Percentiles rank a stretch among this genome's conserved stretches.
phyloP scores from a whole-genome alignment of 2,329 filamentous ascomycete species.

The Colletotrichum navitas region DNA sequence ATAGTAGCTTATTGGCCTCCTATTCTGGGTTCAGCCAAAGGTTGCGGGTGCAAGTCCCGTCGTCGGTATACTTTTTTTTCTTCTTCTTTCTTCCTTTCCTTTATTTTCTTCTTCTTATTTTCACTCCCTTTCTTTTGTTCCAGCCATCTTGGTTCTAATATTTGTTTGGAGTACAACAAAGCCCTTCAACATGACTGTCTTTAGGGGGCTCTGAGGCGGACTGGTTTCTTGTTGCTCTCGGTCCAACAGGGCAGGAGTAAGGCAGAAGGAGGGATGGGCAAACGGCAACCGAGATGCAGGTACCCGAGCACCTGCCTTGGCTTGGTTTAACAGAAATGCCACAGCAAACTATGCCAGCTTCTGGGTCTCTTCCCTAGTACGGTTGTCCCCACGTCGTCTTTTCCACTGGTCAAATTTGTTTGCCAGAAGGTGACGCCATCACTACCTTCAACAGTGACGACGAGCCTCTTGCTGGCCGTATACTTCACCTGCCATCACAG shows the following conservation, averaged over 20 bases:
- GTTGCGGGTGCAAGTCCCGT: conserved; percentile 42
- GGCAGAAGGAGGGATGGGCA: neutral
- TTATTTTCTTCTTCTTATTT: neutral
- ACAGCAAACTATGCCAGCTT: neutral
- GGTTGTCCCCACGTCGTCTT: neutral
- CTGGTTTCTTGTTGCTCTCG: neutral
- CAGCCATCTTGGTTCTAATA: neutral
- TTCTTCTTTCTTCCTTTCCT: neutral
- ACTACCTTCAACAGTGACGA: neutral
- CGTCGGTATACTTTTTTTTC: conserved; percentile 24
- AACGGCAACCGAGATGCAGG: conserved; percentile 14
- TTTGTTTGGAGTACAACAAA: neutral
- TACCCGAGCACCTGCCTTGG: neutral
- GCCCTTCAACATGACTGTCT: neutral
- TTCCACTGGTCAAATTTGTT: neutral
- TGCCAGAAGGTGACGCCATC: neutral
- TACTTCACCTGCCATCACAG: neutral
- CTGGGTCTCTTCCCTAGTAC: neutral
- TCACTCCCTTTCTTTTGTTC: neutral
- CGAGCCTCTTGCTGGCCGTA: neutral
- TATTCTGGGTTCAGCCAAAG: conserved; percentile 35
- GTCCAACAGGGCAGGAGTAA: neutral
- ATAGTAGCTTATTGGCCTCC: conserved; percentile 43
- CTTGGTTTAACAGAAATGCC: neutral
- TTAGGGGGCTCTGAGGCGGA: neutral